Base-by-base conservation (phyloP, 169 alveolate species). In the Plasmodium reichenowi region DNA sequence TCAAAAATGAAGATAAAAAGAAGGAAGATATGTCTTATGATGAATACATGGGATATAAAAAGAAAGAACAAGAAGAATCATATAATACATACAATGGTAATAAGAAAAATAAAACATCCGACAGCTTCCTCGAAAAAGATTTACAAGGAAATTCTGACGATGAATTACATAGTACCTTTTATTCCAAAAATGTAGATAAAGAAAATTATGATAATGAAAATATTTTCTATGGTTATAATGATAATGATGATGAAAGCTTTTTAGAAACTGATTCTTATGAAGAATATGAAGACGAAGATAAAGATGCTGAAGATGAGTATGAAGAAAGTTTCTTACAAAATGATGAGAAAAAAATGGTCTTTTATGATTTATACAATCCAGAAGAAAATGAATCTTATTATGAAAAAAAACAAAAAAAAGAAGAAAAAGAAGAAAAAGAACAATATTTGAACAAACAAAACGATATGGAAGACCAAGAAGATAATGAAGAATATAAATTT, bases 71-170 rank as follows among this genome's bases (percentile, higher is more conserved):
- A 22, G 7, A 45, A 3, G 71, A n/a, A 7, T 17, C 22, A 10
- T 50, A 50, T 50, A 50, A 50, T 50, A 6, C 60, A 13, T 15
- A 0, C 9, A n/a, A 32, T 43, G 20, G 9, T 50, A 47, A 47
- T 22, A 6, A 3, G 38, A 56, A 62, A 12, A 66, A 54, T 32
- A 63, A 74, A 12, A 74, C 22, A 7, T 60, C 43, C 12, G 64
- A 74, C 15, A 74, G 88, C 50, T 74, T 74, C 22, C 63, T 74
- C 17, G 88, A 74, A 15, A 15, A 45, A 0, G 26, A 62, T 29
- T 24, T 47, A 5, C 17, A 74, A 60, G 74, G 15, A 5, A 38
- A 22, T 13, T n/a, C 63, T 29, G 54, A 74, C 29, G 4, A 43
- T 5, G 74, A 59, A 60, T 38, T 32, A 48, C 58, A 60, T 64